phyloP scores from a whole-genome alignment of 192 early-diverging fungal species.

The Pilobolus umbonatus region DNA sequence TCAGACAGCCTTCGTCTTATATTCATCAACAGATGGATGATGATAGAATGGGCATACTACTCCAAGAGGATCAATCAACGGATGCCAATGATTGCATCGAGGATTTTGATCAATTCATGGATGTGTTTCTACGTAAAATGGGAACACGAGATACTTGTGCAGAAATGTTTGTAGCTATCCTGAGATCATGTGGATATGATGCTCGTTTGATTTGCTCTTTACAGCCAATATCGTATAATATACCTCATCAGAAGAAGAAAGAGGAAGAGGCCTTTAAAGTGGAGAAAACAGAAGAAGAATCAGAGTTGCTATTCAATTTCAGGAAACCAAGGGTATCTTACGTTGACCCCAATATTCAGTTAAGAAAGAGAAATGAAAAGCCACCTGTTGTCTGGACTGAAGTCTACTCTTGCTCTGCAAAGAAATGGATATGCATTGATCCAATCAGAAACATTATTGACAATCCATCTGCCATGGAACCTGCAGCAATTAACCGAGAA shows the following conservation, averaged over 20 bases:
- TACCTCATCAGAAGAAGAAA: conserved; percentile 22
- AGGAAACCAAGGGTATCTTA: neutral
- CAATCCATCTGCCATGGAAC: conserved; percentile 52
- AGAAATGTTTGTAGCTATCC: conserved; percentile 44
- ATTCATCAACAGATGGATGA: neutral
- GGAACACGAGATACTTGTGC: conserved; percentile 43
- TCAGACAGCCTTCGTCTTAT: conserved; percentile 3
- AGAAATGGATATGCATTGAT: conserved; percentile 63
- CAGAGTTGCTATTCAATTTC: neutral
- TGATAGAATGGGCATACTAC: neutral
- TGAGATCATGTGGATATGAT: conserved; percentile 45
- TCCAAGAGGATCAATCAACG: neutral
- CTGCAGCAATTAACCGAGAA: conserved; percentile 32
- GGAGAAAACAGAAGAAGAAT: neutral
- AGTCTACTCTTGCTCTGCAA: conserved; percentile 42
- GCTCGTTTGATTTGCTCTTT: conserved; percentile 61
- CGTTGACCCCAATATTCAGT: neutral
- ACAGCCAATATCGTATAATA: conserved; percentile 58
- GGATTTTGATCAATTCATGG: conserved; percentile 13
- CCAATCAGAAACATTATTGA: conserved; percentile 49
- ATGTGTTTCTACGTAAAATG: conserved; percentile 13
- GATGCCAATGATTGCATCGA: conserved; percentile 16
- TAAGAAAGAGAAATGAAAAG: conserved; percentile 2
- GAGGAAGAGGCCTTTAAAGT: conserved; percentile 2
- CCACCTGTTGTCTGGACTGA: conserved; percentile 67